A percentile compares a stretch with the other conserved stretches of the same genome.
Evolutionary conservation across 495 filamentous ascomycete genomes (phyloP).

Genomic region (Xylaria palmicola): DNA sequence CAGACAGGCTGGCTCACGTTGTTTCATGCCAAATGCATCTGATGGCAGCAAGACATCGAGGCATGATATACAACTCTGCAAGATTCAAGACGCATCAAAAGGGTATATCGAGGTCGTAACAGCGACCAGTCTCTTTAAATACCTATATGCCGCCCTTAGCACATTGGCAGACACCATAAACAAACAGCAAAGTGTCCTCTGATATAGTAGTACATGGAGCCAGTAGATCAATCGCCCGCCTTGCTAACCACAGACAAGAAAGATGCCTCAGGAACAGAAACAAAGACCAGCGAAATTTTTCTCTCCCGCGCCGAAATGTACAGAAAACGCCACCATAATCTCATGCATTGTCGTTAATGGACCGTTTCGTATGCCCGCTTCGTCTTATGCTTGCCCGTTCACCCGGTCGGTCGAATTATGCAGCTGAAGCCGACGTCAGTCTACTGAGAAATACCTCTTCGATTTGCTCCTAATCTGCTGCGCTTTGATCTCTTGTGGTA

Average conservation of each 20-base stretch:
- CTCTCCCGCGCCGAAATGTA: constrained; percentile 1
- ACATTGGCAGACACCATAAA: neutral
- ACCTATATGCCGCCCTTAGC: neutral
- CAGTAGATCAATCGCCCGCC: neutral
- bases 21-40: no score
- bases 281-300: constrained; percentile 5
- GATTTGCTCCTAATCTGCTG: constrained; percentile 65
- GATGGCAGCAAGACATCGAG: no score
- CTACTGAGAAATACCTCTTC: constrained; percentile 80
- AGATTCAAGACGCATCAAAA: constrained; percentile 9
- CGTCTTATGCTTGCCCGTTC: neutral
- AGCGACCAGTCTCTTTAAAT: constrained; percentile 1
- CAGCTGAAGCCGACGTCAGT: constrained; percentile 29
- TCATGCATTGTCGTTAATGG: neutral
- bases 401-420: constrained; percentile 1
- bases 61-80: neutral
- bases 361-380: neutral
- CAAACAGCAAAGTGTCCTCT: neutral
- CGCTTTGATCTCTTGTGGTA: constrained; percentile 73
- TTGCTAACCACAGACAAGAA: neutral
- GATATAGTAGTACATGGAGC: constrained; percentile 11
- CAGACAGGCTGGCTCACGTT: no score
- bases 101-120: constrained; percentile 8
- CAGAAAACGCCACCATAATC: constrained; percentile 2
- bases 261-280: neutral